phyloP scores from a whole-genome alignment of 805 yeast genomes.

The Ogataea degrootiae region DNA sequence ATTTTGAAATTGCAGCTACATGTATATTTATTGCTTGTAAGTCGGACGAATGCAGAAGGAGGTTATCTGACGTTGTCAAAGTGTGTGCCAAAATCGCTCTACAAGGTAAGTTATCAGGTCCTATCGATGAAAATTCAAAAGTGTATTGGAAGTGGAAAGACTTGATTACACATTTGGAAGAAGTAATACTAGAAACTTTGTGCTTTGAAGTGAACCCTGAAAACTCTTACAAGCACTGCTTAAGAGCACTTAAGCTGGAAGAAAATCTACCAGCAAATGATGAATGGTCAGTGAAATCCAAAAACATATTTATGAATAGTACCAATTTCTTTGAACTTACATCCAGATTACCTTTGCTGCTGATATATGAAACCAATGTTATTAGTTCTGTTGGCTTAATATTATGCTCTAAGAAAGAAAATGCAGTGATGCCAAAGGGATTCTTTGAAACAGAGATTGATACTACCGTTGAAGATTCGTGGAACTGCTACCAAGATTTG shows the following conservation, averaged over 20 bases:
- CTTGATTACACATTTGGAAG: slow-evolving; percentile 40
- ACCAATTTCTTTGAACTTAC: slow-evolving; percentile 25
- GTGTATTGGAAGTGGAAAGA: slow-evolving; percentile 51
- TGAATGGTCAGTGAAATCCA: slow-evolving; percentile 14
- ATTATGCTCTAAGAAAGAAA: slow-evolving; percentile 18
- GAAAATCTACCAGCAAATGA: slow-evolving; percentile 10
- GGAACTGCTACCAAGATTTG: slow-evolving; percentile 22
- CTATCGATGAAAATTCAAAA: slow-evolving; percentile 40
- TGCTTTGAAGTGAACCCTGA: slow-evolving; percentile 45
- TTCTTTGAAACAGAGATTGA: slow-evolving; percentile 13
- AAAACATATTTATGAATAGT: slow-evolving; percentile 18
- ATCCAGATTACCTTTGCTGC: slow-evolving; percentile 26
- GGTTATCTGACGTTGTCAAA: slow-evolving; percentile 44
- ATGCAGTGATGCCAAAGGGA: slow-evolving; percentile 12
- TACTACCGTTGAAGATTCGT: slow-evolving; percentile 14
- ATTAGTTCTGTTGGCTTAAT: slow-evolving; percentile 24
- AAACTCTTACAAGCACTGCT: slow-evolving; percentile 33
- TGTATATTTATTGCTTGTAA: slow-evolving; percentile 49
- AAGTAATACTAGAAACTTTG: slow-evolving; percentile 37
- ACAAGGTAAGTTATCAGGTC: slow-evolving; percentile 32
- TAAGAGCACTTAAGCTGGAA: slow-evolving; percentile 21
- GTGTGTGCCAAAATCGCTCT: slow-evolving; percentile 43
- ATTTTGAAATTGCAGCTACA: slow-evolving; percentile 48
- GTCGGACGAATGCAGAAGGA: slow-evolving; percentile 47
- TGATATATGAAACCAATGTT: slow-evolving; percentile 19